A percentile compares a stretch with the other conserved stretches of the same genome.
Conservation (phyloP, 2,329 filamentous ascomycete species). For the Herpotrichia juniperi region DNA sequence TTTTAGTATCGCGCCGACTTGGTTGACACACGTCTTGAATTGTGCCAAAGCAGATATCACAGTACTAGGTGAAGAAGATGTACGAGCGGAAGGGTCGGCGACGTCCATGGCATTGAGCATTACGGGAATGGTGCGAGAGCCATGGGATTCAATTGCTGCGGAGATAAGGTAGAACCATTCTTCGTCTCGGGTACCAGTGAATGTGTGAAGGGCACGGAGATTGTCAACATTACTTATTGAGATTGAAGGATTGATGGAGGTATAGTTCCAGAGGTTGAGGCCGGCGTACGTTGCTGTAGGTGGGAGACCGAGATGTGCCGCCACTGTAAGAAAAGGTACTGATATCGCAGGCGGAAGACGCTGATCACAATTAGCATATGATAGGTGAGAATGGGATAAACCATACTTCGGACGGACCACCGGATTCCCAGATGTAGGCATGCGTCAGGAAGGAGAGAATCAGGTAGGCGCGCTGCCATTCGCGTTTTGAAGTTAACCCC, state of each 20-base stretch:
- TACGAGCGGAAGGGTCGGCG: too few species aligned
- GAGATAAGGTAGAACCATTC: slow-evolving; percentile 59
- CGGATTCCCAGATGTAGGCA: slow-evolving; percentile 80
- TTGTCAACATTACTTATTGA: slow-evolving; percentile 37
- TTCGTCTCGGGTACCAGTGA: slow-evolving; percentile 42
- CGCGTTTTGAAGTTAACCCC: slow-evolving; percentile 75
- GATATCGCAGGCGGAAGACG: slow-evolving; percentile 38
- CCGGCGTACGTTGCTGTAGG: slow-evolving; percentile 43
- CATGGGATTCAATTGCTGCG: slow-evolving; percentile 59
- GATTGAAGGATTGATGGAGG: slow-evolving; percentile 17
- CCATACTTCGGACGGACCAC: slow-evolving; percentile 69
- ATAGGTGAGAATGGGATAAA: background rate
- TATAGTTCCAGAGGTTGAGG: slow-evolving; percentile 44
- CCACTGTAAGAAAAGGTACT: slow-evolving; percentile 32
- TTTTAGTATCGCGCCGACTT: slow-evolving; percentile 49
- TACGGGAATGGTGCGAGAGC: slow-evolving; percentile 51
- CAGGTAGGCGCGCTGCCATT: slow-evolving; percentile 82
- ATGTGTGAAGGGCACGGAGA: slow-evolving; percentile 34
- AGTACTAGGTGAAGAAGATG: too few species aligned
- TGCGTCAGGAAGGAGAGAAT: slow-evolving; percentile 76
- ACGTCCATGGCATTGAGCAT: slow-evolving; percentile 57
- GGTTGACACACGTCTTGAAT: slow-evolving; percentile 49
- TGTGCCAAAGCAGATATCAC: too few species aligned
- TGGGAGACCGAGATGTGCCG: slow-evolving; percentile 39
- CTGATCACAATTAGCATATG: slow-evolving; percentile 22